Percentiles rank a stretch among this genome's conserved stretches.
phyloP scores from a whole-genome alignment of 768 basidiomycete species.

The Pleurotus ostreatus region DNA sequence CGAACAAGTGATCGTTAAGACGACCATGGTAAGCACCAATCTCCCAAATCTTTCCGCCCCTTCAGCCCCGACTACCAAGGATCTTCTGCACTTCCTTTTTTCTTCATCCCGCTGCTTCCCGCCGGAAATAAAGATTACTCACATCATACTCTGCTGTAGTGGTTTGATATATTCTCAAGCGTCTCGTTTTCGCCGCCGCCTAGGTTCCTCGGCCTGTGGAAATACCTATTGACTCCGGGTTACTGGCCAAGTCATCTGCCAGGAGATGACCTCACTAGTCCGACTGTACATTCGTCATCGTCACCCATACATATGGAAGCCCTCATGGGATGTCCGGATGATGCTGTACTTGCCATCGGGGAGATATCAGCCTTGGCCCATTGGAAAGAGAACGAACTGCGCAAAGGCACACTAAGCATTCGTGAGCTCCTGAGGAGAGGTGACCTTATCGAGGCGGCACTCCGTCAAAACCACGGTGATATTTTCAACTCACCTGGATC shows the following conservation, averaged over 20 bases:
- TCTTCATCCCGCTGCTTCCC: background rate
- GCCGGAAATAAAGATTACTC: conserved; percentile 14
- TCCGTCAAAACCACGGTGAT: conserved; percentile 40
- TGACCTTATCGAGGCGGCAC: conserved; percentile 62
- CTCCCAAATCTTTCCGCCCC: background rate
- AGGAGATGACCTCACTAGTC: conserved; percentile 21
- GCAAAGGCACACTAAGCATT: conserved; percentile 64
- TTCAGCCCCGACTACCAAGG: conserved; percentile 4
- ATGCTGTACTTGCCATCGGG: conserved; percentile 70
- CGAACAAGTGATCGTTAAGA: conserved; percentile 61
- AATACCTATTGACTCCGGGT: conserved; percentile 50
- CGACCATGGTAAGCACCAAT: conserved; percentile 56
- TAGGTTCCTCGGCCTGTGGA: conserved; percentile 62
- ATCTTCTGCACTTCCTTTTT: background rate
- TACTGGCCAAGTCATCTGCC: conserved; percentile 37
- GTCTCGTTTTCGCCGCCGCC: conserved; percentile 58
- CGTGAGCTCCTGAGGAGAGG: conserved; percentile 75
- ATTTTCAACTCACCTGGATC: conserved; percentile 23
- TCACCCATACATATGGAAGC: conserved; percentile 52
- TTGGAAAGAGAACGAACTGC: conserved; percentile 68
- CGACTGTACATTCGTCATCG: conserved; percentile 29
- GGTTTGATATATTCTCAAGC: conserved; percentile 74
- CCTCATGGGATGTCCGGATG: conserved; percentile 76
- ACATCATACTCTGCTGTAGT: conserved; percentile 37
- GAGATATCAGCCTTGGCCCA: conserved; percentile 69